Evolutionary conservation across 2,329 filamentous ascomycete species (phyloP).

Genomic region (Plenodomus biglobosus): DNA sequence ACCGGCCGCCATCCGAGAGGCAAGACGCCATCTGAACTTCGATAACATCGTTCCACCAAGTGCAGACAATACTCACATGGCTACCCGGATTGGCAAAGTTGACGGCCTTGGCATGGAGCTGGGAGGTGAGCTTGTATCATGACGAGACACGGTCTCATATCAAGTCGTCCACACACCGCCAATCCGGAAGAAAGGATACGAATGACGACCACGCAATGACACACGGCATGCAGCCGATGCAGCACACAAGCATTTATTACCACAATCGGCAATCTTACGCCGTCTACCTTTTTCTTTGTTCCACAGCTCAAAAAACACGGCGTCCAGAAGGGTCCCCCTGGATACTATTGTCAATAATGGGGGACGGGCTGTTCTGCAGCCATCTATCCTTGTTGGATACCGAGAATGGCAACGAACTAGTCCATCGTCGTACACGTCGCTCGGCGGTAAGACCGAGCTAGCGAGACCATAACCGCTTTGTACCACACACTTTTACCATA

Average conservation of each 20-base stretch:
- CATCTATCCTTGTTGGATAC: neutral
- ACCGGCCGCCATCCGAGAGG: constrained; percentile 66
- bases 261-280: neutral
- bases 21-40: constrained; percentile 79
- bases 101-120: constrained; percentile 65
- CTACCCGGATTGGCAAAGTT: constrained; percentile 47
- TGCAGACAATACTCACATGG: constrained; percentile 48
- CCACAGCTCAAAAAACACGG: constrained; percentile 23
- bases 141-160: constrained; percentile 8
- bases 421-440: constrained; percentile 8
- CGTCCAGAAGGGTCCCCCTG: constrained; percentile 12
- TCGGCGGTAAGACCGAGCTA: constrained; percentile 21
- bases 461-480: constrained; percentile 27
- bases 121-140: constrained; percentile 64
- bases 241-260: neutral
- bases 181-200: constrained; percentile 18
- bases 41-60: constrained; percentile 68
- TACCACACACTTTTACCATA: constrained; percentile 21
- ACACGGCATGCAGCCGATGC: neutral
- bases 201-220: constrained; percentile 21
- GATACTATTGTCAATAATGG: neutral
- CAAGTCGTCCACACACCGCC: constrained; percentile 8
- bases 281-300: constrained; percentile 9
- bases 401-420: neutral
- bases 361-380: neutral